Conservation (phyloP, 108 stramenopile species). For the Cyclotella choctawhatcheeana region DNA sequence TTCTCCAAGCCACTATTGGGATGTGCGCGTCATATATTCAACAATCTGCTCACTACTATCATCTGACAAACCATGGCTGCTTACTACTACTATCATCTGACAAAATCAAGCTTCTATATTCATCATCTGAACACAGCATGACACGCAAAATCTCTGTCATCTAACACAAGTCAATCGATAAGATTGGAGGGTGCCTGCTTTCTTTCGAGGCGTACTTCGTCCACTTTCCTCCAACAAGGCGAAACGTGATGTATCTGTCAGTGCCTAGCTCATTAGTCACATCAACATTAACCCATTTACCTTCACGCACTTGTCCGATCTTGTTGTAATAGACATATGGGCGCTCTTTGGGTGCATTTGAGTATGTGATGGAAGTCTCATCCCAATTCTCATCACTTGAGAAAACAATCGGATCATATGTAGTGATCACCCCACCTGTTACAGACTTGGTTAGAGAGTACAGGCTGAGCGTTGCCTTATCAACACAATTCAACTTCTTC, state of each 20-base stretch:
- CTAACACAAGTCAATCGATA: conserved; percentile 10
- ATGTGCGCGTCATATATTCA: no score
- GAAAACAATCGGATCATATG: not conserved
- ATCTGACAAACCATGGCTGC: not conserved
- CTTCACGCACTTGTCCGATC: not conserved
- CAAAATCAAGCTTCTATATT: no score
- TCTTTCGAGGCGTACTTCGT: conserved; percentile 13
- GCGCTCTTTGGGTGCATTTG: conserved; percentile 10
- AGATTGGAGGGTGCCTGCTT: conserved; percentile 6
- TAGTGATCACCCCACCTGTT: not conserved
- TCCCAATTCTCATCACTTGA: conserved; percentile 2
- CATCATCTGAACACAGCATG: no score
- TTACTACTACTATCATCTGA: not conserved
- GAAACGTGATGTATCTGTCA: not conserved
- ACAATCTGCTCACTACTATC: not conserved
- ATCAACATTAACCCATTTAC: conserved; percentile 7
- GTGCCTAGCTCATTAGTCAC: conserved; percentile 4
- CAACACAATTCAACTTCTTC: conserved; percentile 3
- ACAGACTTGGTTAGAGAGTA: not conserved
- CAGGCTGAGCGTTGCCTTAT: conserved; percentile 6
- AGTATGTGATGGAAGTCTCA: conserved; percentile 6
- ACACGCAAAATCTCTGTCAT: not conserved
- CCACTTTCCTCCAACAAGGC: not conserved
- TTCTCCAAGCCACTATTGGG: no score
- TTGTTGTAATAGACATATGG: not conserved